Evolutionary conservation across 2,329 filamentous ascomycete genomes (phyloP).

Genomic region (Paracamarosporium sp.): DNA sequence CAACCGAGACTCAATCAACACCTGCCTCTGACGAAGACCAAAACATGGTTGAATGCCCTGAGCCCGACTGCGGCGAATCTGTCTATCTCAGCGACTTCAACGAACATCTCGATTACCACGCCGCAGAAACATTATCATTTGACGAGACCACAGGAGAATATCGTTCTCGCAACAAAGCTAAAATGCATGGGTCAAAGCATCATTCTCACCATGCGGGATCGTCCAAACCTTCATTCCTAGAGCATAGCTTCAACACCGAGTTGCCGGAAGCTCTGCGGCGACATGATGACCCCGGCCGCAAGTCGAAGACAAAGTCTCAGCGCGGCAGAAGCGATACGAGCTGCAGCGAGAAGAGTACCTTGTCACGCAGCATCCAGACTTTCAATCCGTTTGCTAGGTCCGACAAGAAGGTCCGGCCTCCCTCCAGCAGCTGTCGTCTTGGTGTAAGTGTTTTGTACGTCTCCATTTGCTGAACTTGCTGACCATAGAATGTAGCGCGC

Average conservation of each 20-base stretch:
- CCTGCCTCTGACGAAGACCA: constrained; percentile 40
- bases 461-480: constrained; percentile 8
- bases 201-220: constrained; percentile 13
- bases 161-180: constrained; percentile 40
- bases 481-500: constrained; percentile 39
- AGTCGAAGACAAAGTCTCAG: constrained; percentile 28
- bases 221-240: constrained; percentile 31
- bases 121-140: constrained; percentile 47
- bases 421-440: constrained; percentile 38
- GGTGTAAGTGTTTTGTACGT: constrained; percentile 35
- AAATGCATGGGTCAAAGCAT: constrained; percentile 33
- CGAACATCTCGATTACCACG: constrained; percentile 56
- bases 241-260: constrained; percentile 27
- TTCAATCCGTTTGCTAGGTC: constrained; percentile 41
- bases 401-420: constrained; percentile 36
- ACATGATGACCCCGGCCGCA: constrained; percentile 25
- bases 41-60: constrained; percentile 47
- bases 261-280: constrained; percentile 23
- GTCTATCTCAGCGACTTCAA: constrained; percentile 51
- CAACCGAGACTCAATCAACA: constrained; percentile 20
- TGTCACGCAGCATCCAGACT: constrained; percentile 41
- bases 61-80: constrained; percentile 51
- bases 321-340: constrained; percentile 33
- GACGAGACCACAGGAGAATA: constrained; percentile 42
- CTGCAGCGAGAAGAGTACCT: constrained; percentile 43